These are phyloP conservation scores for Neobulgaria alba DNA, from an alignment of 2,329 filamentous ascomycete species.

Conservation along the genomic window DNA sequence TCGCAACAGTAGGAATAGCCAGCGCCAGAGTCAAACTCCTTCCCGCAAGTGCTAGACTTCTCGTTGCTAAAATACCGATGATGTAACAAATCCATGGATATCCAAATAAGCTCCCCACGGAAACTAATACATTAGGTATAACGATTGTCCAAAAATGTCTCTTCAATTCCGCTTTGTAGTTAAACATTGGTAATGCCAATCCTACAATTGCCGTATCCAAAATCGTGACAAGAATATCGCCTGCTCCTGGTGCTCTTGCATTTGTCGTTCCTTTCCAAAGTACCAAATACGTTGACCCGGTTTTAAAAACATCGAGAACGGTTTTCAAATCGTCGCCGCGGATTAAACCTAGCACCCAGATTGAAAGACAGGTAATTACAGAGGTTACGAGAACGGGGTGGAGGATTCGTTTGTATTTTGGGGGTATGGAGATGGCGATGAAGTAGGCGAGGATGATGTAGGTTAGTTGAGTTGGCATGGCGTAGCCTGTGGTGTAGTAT, in stretches of 20 bases:
- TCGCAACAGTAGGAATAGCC: constrained; percentile 47
- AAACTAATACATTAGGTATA: constrained; percentile 42
- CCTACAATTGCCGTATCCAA: constrained; percentile 51
- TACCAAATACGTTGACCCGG: constrained; percentile 42
- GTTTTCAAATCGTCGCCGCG: constrained; percentile 33
- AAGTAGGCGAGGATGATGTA: constrained; percentile 46
- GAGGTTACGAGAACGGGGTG: constrained; percentile 52
- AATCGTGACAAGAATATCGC: constrained; percentile 45
- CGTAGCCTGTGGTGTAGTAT: constrained; percentile 45
- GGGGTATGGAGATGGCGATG: constrained; percentile 39
- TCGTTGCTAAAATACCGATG: constrained; percentile 43
- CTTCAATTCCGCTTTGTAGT: constrained; percentile 47
- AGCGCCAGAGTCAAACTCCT: constrained; percentile 51
- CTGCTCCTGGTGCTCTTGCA: constrained; percentile 40
- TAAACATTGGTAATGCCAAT: constrained; percentile 52
- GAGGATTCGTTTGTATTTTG: constrained; percentile 41
- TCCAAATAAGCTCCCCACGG: constrained; percentile 44
- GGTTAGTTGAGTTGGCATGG: constrained; percentile 35
- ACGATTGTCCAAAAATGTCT: constrained; percentile 46
- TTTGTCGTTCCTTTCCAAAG: constrained; percentile 36
- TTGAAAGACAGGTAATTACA: constrained; percentile 40
- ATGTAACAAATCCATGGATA: constrained; percentile 47
- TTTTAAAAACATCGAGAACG: constrained; percentile 41
- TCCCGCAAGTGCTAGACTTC: constrained; percentile 46
- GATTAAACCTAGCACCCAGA: constrained; percentile 45